Percentiles rank a stretch among this genome's conserved stretches.
Conservation (phyloP, 2,329 filamentous ascomycete species). For the Pestalotiopsis fici region DNA sequence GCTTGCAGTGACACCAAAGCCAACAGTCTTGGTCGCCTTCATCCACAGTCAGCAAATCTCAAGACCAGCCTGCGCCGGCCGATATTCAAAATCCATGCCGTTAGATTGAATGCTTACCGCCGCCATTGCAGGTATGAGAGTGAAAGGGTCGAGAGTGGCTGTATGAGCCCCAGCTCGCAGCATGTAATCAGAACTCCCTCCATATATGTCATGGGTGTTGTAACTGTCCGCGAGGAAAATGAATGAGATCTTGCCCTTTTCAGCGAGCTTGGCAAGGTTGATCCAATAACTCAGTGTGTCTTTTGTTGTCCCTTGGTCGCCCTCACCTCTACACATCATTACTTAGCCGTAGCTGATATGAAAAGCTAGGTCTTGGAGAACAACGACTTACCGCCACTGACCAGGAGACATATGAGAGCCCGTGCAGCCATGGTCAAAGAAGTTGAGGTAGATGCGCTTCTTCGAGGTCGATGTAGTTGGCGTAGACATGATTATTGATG, state of each 20-base stretch:
- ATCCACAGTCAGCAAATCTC: not conserved
- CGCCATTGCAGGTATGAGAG: conserved; percentile 14
- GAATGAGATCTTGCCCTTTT: conserved; percentile 46
- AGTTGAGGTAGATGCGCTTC: conserved; percentile 13
- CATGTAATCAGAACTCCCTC: conserved; percentile 7
- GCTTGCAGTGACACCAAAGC: conserved; percentile 14
- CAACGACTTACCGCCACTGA: conserved; percentile 7
- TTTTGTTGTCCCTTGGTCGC: conserved; percentile 12
- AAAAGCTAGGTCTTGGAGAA: not conserved
- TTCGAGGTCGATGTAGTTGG: not conserved
- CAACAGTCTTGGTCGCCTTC: conserved; percentile 10
- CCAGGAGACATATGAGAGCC: conserved; percentile 13
- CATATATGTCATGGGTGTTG: conserved; percentile 11
- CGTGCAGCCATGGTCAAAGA: conserved; percentile 14
- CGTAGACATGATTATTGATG: not conserved
- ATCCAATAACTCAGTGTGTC: conserved; percentile 43
- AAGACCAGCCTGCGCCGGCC: no score
- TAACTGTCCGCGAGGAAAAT: conserved; percentile 48
- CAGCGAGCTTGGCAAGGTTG: conserved; percentile 45
- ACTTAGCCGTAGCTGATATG: not conserved
- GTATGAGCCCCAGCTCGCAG: conserved; percentile 10
- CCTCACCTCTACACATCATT: not conserved
- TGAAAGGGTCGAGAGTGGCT: conserved; percentile 8
- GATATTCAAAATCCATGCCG: no score
- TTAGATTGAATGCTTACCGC: not conserved